Evolutionary conservation across 2,329 filamentous ascomycete species (phyloP).

Genomic region (Apiospora pterosperma): DNA sequence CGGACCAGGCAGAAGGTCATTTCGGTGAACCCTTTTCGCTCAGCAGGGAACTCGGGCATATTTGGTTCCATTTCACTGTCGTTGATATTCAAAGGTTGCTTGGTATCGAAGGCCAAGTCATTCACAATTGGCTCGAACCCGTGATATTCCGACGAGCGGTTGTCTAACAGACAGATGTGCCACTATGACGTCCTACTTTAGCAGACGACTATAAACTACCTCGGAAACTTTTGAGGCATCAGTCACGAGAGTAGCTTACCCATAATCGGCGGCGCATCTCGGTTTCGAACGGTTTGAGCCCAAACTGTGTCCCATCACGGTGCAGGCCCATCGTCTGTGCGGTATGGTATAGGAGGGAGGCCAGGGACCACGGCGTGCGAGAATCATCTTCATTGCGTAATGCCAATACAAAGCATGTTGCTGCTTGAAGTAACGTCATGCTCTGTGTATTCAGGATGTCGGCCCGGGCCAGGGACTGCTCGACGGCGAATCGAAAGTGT

Average conservation of each 20-base stretch:
- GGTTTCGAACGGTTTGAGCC: not conserved
- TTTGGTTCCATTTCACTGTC: not conserved
- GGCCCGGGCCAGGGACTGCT: not conserved
- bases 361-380: not conserved
- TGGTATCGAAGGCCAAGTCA: not conserved
- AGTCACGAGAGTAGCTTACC: not conserved
- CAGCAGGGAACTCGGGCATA: not conserved
- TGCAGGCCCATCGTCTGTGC: conserved; percentile 2
- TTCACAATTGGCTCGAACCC: not conserved
- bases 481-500: not conserved
- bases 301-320: conserved; percentile 5
- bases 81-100: conserved; percentile 1
- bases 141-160: conserved; percentile 1
- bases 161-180: conserved; percentile 2
- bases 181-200: not conserved
- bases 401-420: not conserved
- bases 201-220: not conserved
- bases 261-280: conserved; percentile 2
- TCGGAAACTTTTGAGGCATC: too few species aligned
- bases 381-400: conserved; percentile 1
- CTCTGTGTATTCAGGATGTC: not conserved
- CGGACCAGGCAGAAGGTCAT: conserved; percentile 6
- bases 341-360: not conserved
- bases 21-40: not conserved
- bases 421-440: not conserved